A percentile compares a stretch with the other conserved stretches of the same genome.
Conservation (phyloP, 768 basidiomycete genomes). For the Naganishia friedmannii region DNA sequence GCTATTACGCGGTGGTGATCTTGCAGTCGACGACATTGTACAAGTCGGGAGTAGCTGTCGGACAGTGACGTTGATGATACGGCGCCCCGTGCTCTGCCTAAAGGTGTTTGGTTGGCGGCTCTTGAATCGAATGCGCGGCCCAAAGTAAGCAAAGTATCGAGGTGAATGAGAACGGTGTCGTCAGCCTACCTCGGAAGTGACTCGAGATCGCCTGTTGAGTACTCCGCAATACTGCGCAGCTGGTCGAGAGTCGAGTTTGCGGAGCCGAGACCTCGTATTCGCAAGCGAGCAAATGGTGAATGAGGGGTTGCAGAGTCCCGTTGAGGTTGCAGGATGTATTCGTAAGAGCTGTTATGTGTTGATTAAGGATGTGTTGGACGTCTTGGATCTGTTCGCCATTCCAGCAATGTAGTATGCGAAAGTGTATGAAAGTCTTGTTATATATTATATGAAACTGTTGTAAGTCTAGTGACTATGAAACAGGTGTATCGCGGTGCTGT, state of each 20-base stretch:
- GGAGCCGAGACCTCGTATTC: slow-evolving; percentile 18
- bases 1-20: background rate
- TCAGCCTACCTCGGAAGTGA: background rate
- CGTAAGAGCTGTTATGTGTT: background rate
- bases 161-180: background rate
- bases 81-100: background rate
- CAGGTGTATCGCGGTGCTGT: background rate
- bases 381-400: background rate
- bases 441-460: background rate
- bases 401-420: too few relatives aligned
- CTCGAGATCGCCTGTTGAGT: background rate
- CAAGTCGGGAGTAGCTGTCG: background rate
- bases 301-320: slow-evolving; percentile 1
- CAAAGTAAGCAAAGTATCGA: background rate
- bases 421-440: too few relatives aligned
- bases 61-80: background rate
- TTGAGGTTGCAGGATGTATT: background rate
- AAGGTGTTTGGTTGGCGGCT: background rate
- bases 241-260: background rate
- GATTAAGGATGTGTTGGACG: background rate
- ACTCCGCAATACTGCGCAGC: background rate
- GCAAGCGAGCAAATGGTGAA: slow-evolving; percentile 6
- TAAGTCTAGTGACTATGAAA: background rate
- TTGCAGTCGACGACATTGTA: slow-evolving; percentile 14
- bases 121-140: background rate